Evolutionary conservation across 768 basidiomycete genomes (phyloP), one percentile per base, ranked within the genome.

Genomic region (Rhodosporidiobolus odoratus): DNA sequence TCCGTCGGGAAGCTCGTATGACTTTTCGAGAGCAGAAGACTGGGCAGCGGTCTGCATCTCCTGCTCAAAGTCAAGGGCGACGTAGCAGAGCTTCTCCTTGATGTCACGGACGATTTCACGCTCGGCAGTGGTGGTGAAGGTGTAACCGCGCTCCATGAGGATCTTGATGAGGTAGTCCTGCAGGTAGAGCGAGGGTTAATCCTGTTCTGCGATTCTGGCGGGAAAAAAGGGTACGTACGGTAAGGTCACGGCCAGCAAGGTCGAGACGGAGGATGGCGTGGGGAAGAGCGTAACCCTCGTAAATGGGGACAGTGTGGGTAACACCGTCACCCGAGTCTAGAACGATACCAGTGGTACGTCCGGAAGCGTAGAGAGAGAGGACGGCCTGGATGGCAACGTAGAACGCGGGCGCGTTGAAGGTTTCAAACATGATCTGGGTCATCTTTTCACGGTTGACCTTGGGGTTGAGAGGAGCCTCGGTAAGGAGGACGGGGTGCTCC

Each of bases 391-490:
- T 91, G 63, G 88, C 85, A 75, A 92, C 90, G 84, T 92, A 92
- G 85, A 92, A 91, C 17, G 91, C 91, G 68, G 91, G 91, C 21
- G 87, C 88, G 80, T 92, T 92, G 86, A 92, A 92, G 19, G 91
- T 93, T 83, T 93, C 91, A 81, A 93, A 93, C 90, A 92, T 92
- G 86, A 91, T 92, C 81, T 93, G 90, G 73, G 90, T 92, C 88
- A 89, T 91, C 85, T 91, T 91, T 83, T 92, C 91, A 77, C 91
- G 83, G 83, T 92, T 92, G 66, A 88, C 88, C 83, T 92, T 92
- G 76, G 91, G 91, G 84, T 94, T 94, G 75, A 92, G 85, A 27
- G 91, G 91, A 37, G 91, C 91, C 81, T 94, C 91, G 71, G 91
- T 94, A 79, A 92, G 84, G 67, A 94, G 85, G 76, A 92, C 88